A percentile compares a stretch with the other conserved stretches of the same genome.
Conservation (phyloP, 2,329 filamentous ascomycete species). For the Colletotrichum tropicale region DNA sequence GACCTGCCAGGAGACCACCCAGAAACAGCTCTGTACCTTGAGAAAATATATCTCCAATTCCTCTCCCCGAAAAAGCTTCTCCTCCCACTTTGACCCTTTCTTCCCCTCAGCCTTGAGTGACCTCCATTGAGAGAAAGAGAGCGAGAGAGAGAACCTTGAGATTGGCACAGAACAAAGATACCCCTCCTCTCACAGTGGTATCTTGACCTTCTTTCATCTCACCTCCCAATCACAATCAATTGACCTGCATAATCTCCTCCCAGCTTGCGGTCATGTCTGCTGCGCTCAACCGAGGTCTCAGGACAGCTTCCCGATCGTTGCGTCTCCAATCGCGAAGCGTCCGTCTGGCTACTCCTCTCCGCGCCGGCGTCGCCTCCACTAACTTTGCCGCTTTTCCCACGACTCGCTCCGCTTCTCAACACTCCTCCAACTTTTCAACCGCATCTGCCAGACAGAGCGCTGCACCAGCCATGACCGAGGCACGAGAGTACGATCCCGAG, state of each 20-base stretch:
- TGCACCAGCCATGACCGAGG: constrained; percentile 53
- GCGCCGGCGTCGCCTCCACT: constrained; percentile 38
- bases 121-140: not conserved
- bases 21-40: not conserved
- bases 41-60: not conserved
- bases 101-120: not conserved
- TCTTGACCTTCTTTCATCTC: not conserved
- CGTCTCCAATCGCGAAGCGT: constrained; percentile 47
- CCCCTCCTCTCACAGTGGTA: not conserved
- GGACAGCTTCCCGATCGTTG: constrained; percentile 59
- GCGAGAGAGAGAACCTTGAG: not conserved
- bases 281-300: constrained; percentile 55
- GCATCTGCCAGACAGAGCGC: constrained; percentile 50
- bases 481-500: constrained; percentile 82
- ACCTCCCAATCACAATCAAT: constrained; percentile 12
- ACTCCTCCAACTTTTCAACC: constrained; percentile 53
- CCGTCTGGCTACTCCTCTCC: constrained; percentile 38
- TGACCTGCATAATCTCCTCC: not conserved
- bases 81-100: not conserved
- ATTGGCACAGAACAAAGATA: not conserved
- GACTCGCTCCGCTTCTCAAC: constrained; percentile 36
- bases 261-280: constrained; percentile 50
- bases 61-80: not conserved
- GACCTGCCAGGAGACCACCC: not conserved
- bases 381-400: constrained; percentile 31